Evolutionary conservation across 345 rosid genomes (phyloP), one percentile per base, ranked within the genome.

Genomic region (Aquilaria malaccensis): DNA sequence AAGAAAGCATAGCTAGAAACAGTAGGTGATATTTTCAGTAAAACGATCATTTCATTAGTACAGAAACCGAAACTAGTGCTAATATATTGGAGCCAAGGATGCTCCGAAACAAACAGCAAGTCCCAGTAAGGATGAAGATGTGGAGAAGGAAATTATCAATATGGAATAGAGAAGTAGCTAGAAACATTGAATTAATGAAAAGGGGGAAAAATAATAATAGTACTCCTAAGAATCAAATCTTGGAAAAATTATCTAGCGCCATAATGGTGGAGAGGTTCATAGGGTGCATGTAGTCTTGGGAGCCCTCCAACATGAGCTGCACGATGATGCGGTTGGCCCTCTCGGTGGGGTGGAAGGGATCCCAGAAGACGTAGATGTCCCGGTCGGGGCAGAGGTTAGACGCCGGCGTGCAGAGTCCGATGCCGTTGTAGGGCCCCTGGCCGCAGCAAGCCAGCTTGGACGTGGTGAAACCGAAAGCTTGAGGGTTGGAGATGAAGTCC

Each of bases 301-400:
- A 65, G 47, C 91, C 96, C 11, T 65, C 75, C 62, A 76, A 13
- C 56, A 88, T 80, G 48, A 43, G 70, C 11, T 62, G 61, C 37
- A 84, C 94, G 2, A 89, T 78, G 32, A 86, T 50, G 50, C 79
- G 59, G 69, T 84, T 84, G 1, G 91, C 94, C 61, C 66, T 89
- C 62, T 89, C 87, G 3, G 94, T 67, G 13, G 96, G 96, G 29
- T 89, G 96, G 63, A 83, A 89, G 69, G 86, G 68, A 67, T 89
- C 96, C 96, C 89, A 89, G 58, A 86, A 83, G 4, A 69, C 94
- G 65, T 65, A 78, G 2, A 74, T 1, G 14, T 81, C 82, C 68
- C 91, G 71, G 74, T 89, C 68, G 2, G 76, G 87, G 80, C 96
- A 89, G 68, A 89, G 56, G 76, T 76, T 86, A 4, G 87, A 89